These are phyloP conservation scores for Acacia crassicarpa DNA, from an alignment of 306 rosid species.

Conservation along the genomic window DNA sequence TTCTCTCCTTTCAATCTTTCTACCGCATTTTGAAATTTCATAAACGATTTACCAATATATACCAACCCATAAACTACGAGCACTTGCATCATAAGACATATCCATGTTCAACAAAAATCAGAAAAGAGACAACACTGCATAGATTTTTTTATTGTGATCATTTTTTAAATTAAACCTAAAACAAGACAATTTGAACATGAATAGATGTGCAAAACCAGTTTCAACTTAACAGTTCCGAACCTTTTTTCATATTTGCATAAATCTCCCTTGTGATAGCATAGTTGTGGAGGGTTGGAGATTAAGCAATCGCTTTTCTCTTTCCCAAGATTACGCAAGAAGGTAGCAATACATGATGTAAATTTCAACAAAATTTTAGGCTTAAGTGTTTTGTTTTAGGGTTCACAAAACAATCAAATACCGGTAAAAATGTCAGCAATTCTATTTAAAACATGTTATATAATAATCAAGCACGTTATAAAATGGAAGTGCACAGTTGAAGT, in stretches of 20 bases:
- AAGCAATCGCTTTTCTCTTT: not conserved
- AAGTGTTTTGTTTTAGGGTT: not conserved
- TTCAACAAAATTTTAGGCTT: not conserved
- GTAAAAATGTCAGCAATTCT: conserved; percentile 15
- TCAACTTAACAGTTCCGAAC: too few species aligned
- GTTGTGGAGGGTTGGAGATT: conserved; percentile 16
- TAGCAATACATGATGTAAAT: conserved; percentile 2
- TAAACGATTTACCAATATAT: not conserved
- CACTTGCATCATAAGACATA: not conserved
- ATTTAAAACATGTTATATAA: not conserved
- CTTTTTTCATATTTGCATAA: too few species aligned
- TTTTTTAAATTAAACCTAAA: too few species aligned
- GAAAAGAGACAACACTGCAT: not conserved
- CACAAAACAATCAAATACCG: not conserved
- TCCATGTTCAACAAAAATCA: not conserved
- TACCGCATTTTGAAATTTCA: not conserved
- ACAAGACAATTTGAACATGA: too few species aligned
- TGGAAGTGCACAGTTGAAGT: not conserved
- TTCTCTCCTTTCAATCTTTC: not conserved
- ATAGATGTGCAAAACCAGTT: too few species aligned
- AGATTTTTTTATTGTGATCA: not conserved
- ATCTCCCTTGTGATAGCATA: not conserved
- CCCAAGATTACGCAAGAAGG: not conserved
- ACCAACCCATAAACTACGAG: not conserved
- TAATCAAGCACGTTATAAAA: not conserved